A percentile compares a stretch with the other conserved stretches of the same genome.
phyloP scores from a whole-genome alignment of 495 filamentous ascomycete genomes.

The Lasiosphaeris hirsuta region DNA sequence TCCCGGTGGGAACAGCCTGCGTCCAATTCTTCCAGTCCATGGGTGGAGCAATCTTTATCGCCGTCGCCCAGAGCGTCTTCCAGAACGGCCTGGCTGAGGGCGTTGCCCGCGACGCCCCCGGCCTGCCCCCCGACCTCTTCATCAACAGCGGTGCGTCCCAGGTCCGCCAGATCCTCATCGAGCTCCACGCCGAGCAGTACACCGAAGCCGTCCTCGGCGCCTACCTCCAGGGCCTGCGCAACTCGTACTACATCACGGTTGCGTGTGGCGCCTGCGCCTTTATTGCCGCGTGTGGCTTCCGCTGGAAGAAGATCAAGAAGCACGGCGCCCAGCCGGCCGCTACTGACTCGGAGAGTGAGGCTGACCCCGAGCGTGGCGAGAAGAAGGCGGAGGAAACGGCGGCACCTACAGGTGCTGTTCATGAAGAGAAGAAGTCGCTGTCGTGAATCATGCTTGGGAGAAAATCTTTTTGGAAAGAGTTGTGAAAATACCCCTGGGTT shows the following conservation, averaged over 20 bases:
- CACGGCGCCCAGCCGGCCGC: neutral
- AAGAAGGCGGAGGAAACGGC: neutral
- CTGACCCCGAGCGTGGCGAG: neutral
- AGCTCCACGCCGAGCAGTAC: slow-evolving; percentile 24
- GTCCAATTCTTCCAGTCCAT: slow-evolving; percentile 67
- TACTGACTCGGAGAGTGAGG: slow-evolving; percentile 1
- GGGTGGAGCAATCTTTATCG: slow-evolving; percentile 67
- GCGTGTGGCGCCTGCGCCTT: slow-evolving; percentile 40
- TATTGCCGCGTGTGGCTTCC: slow-evolving; percentile 33
- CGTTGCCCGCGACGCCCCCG: slow-evolving; percentile 26
- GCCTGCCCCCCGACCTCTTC: slow-evolving; percentile 35
- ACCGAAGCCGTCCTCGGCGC: slow-evolving; percentile 37
- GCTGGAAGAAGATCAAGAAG: slow-evolving; percentile 49
- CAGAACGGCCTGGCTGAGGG: slow-evolving; percentile 52
- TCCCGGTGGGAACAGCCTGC: slow-evolving; percentile 59
- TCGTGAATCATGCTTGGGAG: neutral
- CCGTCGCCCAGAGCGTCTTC: slow-evolving; percentile 64
- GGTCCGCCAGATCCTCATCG: slow-evolving; percentile 34
- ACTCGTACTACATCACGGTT: slow-evolving; percentile 44
- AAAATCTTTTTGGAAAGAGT: no score
- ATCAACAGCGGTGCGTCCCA: slow-evolving; percentile 45
- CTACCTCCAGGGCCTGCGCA: slow-evolving; percentile 43
- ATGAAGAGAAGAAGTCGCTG: neutral
- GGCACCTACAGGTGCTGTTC: neutral
- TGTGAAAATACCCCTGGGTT: no score